Evolutionary conservation across 129 eudicot species (phyloP).

Genomic region (Tanacetum coccineum): DNA sequence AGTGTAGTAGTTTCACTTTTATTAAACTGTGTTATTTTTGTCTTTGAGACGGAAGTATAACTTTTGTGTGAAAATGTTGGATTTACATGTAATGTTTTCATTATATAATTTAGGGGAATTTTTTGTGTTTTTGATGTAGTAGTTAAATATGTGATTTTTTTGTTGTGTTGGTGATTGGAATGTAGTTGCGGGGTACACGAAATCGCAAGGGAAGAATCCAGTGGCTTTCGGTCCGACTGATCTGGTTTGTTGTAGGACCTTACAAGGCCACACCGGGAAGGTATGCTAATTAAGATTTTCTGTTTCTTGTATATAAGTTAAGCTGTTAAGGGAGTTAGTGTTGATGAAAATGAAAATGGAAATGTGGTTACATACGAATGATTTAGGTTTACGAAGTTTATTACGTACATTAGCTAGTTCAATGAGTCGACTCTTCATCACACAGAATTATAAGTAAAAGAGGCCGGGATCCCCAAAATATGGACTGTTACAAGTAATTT

Average conservation of each 20-base stretch:
- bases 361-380: no score
- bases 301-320: no score
- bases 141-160: slow-evolving; percentile 16
- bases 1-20: no score
- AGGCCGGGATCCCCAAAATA: no score
- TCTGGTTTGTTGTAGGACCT: slow-evolving; percentile 88
- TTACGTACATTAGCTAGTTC: not conserved
- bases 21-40: no score
- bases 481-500: not conserved
- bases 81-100: no score
- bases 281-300: slow-evolving; percentile 20
- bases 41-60: no score
- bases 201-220: slow-evolving; percentile 66
- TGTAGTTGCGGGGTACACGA: slow-evolving; percentile 78
- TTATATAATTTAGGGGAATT: no score
- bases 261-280: slow-evolving; percentile 95
- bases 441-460: no score
- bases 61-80: not conserved
- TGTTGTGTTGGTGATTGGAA: not conserved
- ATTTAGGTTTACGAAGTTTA: no score
- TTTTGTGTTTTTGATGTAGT: slow-evolving; percentile 8
- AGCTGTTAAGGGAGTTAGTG: no score
- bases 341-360: no score
- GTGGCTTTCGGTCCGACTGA: slow-evolving; percentile 82
- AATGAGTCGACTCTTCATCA: not conserved